A percentile compares a stretch with the other conserved stretches of the same genome.
Conservation (phyloP, 73 alveolate species). For the Paramecium sexaurelia region DNA sequence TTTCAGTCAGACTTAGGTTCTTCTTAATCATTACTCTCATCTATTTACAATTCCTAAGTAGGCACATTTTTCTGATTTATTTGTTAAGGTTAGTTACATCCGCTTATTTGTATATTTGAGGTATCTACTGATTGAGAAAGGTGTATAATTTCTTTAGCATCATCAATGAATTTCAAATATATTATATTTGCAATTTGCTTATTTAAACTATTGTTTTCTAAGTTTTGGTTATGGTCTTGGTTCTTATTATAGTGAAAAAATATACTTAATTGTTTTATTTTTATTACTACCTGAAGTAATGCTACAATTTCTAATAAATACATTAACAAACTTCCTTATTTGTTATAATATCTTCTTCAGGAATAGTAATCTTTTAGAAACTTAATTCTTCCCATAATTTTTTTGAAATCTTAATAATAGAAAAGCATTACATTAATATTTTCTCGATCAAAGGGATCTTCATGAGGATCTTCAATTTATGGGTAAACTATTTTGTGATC, state of each 20-base stretch:
- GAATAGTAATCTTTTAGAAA: background rate
- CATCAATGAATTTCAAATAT: background rate
- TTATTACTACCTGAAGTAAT: background rate
- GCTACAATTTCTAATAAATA: background rate
- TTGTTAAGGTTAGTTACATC: too few species aligned
- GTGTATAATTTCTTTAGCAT: too few species aligned
- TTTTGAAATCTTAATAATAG: background rate
- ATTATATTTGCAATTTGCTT: background rate
- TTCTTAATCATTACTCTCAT: too few species aligned
- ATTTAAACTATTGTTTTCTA: too few species aligned
- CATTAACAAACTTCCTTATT: background rate
- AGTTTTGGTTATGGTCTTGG: background rate
- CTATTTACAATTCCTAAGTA: too few species aligned
- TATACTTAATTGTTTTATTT: background rate
- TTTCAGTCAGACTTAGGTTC: too few species aligned
- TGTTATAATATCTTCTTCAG: background rate
- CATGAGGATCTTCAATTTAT: background rate
- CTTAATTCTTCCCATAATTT: background rate
- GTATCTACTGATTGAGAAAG: too few species aligned
- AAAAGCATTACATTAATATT: background rate
- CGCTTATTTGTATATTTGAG: too few species aligned
- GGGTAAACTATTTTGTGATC: background rate
- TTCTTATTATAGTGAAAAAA: background rate
- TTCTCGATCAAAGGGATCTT: background rate
- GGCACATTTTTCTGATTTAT: too few species aligned